Evolutionary conservation across 768 basidiomycete genomes (phyloP).

Genomic region (Porpolomopsis calyptriformis): DNA sequence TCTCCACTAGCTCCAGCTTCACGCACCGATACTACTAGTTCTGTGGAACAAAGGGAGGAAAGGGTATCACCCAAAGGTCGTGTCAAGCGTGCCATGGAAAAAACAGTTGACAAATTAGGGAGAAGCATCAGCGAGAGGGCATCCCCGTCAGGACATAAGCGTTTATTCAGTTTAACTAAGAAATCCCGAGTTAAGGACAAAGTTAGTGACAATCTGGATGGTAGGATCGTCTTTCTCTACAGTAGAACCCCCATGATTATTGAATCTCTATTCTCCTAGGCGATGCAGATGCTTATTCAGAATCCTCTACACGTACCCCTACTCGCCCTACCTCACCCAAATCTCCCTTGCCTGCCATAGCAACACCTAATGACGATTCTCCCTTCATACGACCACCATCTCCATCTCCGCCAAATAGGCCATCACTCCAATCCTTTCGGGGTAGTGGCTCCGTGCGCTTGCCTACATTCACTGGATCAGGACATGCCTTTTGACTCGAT

Average conservation of each 20-base stretch:
- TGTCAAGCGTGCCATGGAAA: constrained; percentile 43
- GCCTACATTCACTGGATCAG: constrained; percentile 8
- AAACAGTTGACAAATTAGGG: constrained; percentile 44
- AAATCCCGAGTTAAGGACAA: constrained; percentile 40
- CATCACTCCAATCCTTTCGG: constrained; percentile 43
- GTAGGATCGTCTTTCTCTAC: constrained; percentile 14
- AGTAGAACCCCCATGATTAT: constrained; percentile 6
- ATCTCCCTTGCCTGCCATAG: constrained; percentile 8
- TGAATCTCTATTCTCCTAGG: background rate
- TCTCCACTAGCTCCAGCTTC: constrained; percentile 24
- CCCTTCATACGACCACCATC: constrained; percentile 70
- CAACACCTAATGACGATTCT: constrained; percentile 33
- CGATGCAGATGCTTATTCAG: background rate
- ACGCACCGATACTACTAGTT: constrained; percentile 18
- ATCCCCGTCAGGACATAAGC: constrained; percentile 30
- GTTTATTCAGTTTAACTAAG: constrained; percentile 45
- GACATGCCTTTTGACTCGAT: constrained; percentile 6
- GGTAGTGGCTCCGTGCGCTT: constrained; percentile 61
- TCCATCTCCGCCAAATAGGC: constrained; percentile 35
- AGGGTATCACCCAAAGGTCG: constrained; percentile 30
- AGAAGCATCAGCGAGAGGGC: constrained; percentile 41
- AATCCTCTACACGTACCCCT: constrained; percentile 18
- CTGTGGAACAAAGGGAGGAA: constrained; percentile 13
- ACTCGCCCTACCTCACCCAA: constrained; percentile 24
- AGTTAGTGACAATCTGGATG: constrained; percentile 12